These are phyloP conservation scores for Crithidia expoeki DNA, from an alignment of 208 protist genomes.

Conservation along the genomic window DNA sequence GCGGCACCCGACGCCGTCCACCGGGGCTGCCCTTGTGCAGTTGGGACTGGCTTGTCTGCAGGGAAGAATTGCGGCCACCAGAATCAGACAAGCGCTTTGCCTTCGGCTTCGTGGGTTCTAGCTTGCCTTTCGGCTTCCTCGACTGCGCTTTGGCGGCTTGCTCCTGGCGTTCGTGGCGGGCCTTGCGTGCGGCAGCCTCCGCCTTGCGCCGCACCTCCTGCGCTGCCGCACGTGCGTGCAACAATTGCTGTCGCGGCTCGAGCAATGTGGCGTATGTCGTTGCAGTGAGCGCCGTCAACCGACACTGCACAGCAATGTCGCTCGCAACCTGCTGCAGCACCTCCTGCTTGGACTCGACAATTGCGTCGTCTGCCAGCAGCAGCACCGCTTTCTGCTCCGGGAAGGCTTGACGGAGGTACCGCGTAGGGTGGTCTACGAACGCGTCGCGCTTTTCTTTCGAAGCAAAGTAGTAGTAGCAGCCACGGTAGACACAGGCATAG, in stretches of 20 bases:
- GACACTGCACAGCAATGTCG: conserved; percentile 9
- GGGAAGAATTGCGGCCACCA: background rate
- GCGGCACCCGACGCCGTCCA: conserved; percentile 15
- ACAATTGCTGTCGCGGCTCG: conserved; percentile 24
- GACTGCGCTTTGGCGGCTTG: conserved; percentile 46
- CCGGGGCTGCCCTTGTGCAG: background rate
- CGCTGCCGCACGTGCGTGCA: conserved; percentile 39
- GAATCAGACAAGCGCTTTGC: conserved; percentile 21
- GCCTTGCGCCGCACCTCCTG: conserved; percentile 34
- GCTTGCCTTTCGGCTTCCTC: conserved; percentile 56
- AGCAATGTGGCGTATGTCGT: conserved; percentile 14
- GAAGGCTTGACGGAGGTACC: conserved; percentile 50
- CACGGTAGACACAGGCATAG: conserved; percentile 70
- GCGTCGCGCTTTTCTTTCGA: conserved; percentile 48
- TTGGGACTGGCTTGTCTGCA: conserved; percentile 24
- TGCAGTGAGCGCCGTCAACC: conserved; percentile 17
- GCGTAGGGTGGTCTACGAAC: conserved; percentile 68
- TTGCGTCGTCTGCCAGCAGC: conserved; percentile 48
- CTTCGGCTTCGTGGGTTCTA: conserved; percentile 41
- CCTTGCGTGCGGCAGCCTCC: conserved; percentile 51
- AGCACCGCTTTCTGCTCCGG: conserved; percentile 52
- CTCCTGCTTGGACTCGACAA: conserved; percentile 19
- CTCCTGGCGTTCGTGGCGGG: conserved; percentile 64
- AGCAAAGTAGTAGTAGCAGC: conserved; percentile 65
- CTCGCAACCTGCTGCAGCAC: conserved; percentile 13